These are phyloP conservation scores for Zygotorulaspora mrakii DNA, from an alignment of 1,139 yeast species.

Conservation along the genomic window DNA sequence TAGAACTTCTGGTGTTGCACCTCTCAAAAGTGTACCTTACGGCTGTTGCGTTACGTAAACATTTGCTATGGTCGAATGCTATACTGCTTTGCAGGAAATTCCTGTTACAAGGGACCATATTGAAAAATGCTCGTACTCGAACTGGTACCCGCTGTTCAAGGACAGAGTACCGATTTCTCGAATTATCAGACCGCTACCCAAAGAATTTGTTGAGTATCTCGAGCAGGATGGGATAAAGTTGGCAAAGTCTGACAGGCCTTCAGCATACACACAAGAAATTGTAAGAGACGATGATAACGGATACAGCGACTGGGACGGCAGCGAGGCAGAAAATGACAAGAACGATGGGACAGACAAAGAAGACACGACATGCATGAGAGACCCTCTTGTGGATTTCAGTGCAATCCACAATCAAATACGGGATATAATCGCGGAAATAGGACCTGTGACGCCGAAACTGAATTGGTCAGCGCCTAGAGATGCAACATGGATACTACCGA, in stretches of 20 bases:
- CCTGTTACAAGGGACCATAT: slow-evolving; percentile 49
- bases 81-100: slow-evolving; percentile 38
- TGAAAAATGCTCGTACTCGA: slow-evolving; percentile 63
- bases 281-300: slow-evolving; percentile 55
- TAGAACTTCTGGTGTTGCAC: too few relatives aligned
- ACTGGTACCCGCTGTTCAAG: slow-evolving; percentile 63
- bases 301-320: slow-evolving; percentile 68
- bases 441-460: slow-evolving; percentile 76
- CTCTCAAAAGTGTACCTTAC: too few relatives aligned
- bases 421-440: slow-evolving; percentile 44
- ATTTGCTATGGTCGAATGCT: slow-evolving; percentile 13
- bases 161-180: slow-evolving; percentile 49
- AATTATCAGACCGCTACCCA: slow-evolving; percentile 63
- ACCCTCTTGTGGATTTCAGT: slow-evolving; percentile 51
- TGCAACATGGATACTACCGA: slow-evolving; percentile 85
- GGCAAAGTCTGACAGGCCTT: slow-evolving; percentile 43
- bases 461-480: slow-evolving; percentile 98
- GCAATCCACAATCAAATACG: slow-evolving; percentile 56
- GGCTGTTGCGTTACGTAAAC: background rate
- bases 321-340: slow-evolving; percentile 36
- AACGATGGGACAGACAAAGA: slow-evolving; percentile 17
- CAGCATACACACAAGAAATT: slow-evolving; percentile 40
- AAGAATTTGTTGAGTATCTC: slow-evolving; percentile 63
- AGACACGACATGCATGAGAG: slow-evolving; percentile 24
- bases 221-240: slow-evolving; percentile 71